Percentiles rank a stretch among this genome's conserved stretches.
These are phyloP conservation scores for Termitomyces sp. DNA, from an alignment of 768 basidiomycete genomes.

Conservation along the genomic window DNA sequence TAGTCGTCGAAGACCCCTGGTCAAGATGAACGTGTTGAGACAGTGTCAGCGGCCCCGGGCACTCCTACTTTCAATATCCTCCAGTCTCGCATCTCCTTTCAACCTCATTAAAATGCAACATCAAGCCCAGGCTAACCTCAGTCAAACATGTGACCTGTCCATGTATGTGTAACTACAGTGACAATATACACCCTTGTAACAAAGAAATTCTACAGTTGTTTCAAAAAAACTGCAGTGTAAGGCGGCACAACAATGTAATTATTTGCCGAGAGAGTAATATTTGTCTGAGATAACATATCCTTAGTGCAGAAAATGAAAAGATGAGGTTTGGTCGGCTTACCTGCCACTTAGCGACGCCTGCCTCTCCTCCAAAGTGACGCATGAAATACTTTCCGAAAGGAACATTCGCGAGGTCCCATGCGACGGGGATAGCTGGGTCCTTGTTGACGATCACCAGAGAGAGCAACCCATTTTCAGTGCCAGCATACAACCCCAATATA, in stretches of 20 bases:
- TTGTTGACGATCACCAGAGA: slow-evolving; percentile 52
- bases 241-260: slow-evolving; percentile 30
- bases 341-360: slow-evolving; percentile 55
- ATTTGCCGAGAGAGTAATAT: slow-evolving; percentile 24
- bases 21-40: no score
- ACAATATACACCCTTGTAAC: no score
- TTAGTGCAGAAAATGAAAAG: background rate
- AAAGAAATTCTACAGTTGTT: slow-evolving; percentile 15
- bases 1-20: no score
- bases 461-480: slow-evolving; percentile 33
- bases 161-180: background rate
- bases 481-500: slow-evolving; percentile 44
- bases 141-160: no score
- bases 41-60: no score
- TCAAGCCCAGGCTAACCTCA: no score
- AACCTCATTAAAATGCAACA: no score
- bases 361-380: slow-evolving; percentile 52
- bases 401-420: slow-evolving; percentile 38
- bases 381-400: slow-evolving; percentile 46
- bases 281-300: slow-evolving; percentile 20
- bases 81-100: no score
- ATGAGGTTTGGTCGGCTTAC: slow-evolving; percentile 21
- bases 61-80: no score
- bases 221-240: slow-evolving; percentile 27
- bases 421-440: slow-evolving; percentile 34